A percentile compares a stretch with the other conserved stretches of the same genome.
Conservation (phyloP, 2,329 filamentous ascomycete genomes). For the Xenosphaeropsis pyriputrescens region DNA sequence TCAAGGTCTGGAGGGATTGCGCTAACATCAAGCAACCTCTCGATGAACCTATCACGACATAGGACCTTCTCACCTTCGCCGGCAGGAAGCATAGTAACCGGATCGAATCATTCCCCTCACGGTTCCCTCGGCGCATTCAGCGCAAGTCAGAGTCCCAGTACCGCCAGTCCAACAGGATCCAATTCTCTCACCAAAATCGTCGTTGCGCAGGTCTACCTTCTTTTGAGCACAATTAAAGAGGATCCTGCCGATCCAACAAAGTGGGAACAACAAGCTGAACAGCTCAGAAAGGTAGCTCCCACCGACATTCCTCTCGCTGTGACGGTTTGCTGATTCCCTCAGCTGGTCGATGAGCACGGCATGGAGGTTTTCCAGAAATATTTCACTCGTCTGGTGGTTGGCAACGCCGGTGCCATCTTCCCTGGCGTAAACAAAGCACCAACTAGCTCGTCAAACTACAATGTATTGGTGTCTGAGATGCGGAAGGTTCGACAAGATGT, state of each 20-base stretch:
- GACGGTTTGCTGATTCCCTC: constrained; percentile 3
- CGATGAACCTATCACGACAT: constrained; percentile 21
- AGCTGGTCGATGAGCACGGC: constrained; percentile 94
- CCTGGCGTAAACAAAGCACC: constrained; percentile 59
- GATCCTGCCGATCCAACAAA: constrained; percentile 70
- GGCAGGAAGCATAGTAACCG: constrained; percentile 19
- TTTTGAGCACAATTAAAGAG: constrained; percentile 89
- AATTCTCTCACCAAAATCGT: constrained; percentile 79
- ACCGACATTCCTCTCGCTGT: not conserved
- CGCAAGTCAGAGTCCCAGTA: constrained; percentile 19
- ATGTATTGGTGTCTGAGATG: constrained; percentile 70
- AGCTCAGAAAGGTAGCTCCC: constrained; percentile 68
- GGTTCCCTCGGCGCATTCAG: constrained; percentile 30
- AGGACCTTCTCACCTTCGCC: constrained; percentile 20
- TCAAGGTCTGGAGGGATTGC: not conserved
- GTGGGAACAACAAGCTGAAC: constrained; percentile 85
- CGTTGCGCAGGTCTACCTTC: constrained; percentile 85
- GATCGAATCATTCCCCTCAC: constrained; percentile 20
- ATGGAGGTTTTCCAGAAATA: constrained; percentile 98
- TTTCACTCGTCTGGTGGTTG: constrained; percentile 81
- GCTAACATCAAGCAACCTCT: constrained; percentile 7
- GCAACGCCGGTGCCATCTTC: constrained; percentile 87
- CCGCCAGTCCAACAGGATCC: constrained; percentile 27
- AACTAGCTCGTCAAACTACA: constrained; percentile 69
- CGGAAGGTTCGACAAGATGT: constrained; percentile 69